A percentile compares a stretch with the other conserved stretches of the same genome.
These are phyloP conservation scores for Arthrobotrys conoides DNA, from an alignment of 2,329 filamentous ascomycete genomes.

Conservation along the genomic window DNA sequence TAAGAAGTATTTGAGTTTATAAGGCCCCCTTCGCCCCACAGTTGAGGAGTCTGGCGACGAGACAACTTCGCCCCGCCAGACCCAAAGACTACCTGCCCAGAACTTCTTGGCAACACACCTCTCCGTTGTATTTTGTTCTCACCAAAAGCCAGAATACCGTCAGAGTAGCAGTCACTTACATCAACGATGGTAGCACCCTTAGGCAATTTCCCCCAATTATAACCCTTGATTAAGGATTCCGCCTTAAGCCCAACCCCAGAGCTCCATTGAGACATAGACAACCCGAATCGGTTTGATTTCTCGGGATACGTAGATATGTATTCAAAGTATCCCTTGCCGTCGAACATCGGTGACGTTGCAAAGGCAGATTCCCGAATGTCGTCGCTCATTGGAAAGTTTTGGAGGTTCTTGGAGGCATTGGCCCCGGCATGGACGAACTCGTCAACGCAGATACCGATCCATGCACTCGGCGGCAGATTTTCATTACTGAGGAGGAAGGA, in stretches of 20 bases:
- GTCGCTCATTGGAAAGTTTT: conserved; percentile 61
- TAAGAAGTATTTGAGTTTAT: no score
- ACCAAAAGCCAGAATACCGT: background rate
- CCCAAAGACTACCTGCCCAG: no score
- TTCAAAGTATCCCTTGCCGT: conserved; percentile 65
- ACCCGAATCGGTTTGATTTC: conserved; percentile 71
- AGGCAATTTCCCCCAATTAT: conserved; percentile 70
- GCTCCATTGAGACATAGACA: conserved; percentile 72
- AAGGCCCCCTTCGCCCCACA: no score
- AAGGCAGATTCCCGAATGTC: conserved; percentile 64
- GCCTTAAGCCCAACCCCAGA: conserved; percentile 73
- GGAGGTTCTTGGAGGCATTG: conserved; percentile 62
- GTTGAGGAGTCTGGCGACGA: no score
- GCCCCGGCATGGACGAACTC: conserved; percentile 66
- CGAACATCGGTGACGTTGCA: conserved; percentile 59
- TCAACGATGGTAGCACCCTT: conserved; percentile 72
- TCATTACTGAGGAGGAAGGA: conserved; percentile 72
- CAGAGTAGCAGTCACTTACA: conserved; percentile 64
- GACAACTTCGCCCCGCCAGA: no score
- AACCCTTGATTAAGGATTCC: conserved; percentile 71
- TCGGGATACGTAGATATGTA: conserved; percentile 64
- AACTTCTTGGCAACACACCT: no score
- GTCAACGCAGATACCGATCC: conserved; percentile 73
- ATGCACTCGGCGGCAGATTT: conserved; percentile 69
- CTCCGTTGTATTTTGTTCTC: background rate